phyloP scores from a whole-genome alignment of 371 early-diverging fungal species.

The Chytridium lagenaria region DNA sequence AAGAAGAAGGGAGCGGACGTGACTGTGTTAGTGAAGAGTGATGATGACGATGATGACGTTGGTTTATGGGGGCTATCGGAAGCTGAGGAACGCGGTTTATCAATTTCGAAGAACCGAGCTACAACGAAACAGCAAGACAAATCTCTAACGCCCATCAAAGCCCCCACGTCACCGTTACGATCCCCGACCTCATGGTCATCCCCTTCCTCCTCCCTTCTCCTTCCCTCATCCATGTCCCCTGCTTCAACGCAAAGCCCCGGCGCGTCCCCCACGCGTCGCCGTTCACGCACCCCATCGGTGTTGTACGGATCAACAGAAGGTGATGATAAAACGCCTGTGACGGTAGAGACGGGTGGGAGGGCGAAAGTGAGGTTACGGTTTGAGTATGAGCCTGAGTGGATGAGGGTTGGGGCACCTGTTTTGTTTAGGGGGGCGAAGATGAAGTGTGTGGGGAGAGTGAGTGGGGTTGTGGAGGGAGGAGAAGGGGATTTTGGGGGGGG shows the following conservation, averaged over 20 bases:
- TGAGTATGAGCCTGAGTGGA: constrained; percentile 50
- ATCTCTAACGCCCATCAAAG: not conserved
- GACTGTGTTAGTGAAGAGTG: not conserved
- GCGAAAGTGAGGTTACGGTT: constrained; percentile 47
- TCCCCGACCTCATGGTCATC: no score
- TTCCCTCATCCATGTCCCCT: no score
- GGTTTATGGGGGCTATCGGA: not conserved
- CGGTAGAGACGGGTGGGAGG: not conserved
- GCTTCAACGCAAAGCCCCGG: not conserved
- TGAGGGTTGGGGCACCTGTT: constrained; percentile 43
- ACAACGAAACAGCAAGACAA: not conserved
- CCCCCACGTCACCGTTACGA: no score
- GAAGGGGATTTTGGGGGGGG: not conserved
- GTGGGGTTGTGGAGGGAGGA: not conserved
- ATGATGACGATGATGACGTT: not conserved
- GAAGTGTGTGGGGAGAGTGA: constrained; percentile 57
- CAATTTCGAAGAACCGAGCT: not conserved
- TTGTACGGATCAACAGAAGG: not conserved
- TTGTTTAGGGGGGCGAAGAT: constrained; percentile 49
- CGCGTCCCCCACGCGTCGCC: not conserved
- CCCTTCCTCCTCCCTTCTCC: no score
- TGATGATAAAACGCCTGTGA: not conserved
- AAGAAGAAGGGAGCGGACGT: not conserved
- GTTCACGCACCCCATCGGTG: constrained; percentile 14
- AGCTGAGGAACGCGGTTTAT: not conserved